Base-by-base conservation (phyloP, 345 rosid species). In the Moringa oleifera region DNA sequence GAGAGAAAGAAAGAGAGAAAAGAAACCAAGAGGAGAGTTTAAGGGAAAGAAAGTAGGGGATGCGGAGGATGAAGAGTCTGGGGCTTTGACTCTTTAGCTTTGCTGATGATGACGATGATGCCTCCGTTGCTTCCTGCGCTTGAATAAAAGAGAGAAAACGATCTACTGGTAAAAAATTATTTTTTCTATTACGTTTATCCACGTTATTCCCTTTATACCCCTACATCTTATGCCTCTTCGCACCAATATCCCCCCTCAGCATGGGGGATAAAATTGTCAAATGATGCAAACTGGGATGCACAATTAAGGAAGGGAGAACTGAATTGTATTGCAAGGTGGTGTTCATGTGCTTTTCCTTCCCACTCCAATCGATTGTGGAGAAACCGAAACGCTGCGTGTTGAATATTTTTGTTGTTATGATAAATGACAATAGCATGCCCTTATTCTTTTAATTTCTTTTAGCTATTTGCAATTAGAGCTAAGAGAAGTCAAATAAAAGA, bases 71-170 rank as follows among this genome's bases (percentile, higher is more conserved):
- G 62, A 65, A 66, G 77, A 61, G 77, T 58, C 74, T 83, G 61
- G 52, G 64, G 70, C 51, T 69, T 75, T 81, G 86, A 79, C 82
- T 77, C 76, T 65, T 65, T 73, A 62, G 71, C 61, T 66, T 65
- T 55, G 70, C 36, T 65, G 75, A 68, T 24, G 78, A 71, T 33
- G 78, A 68, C 37, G 78, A 71, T 33, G 78, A 70, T 15, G 57
- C 53, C 47, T 45, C 53, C 54, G 62, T 70, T 71, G 53, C 71
- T 59, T 59, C 74, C 51, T 59, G 55, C 45, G 62, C 70, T 57
- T 22, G 67, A 54, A 21, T 53, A 73, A 55, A 64, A 24, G 18
- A 64, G 62, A 36, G 36, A 20, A 15, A 53, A 45, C 55, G 65
- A 75, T 73, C 65, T 62, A 53, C 49, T 61, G 3, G 25, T 53